Evolutionary conservation across 2,329 filamentous ascomycete genomes (phyloP), one percentile per base, ranked within the genome.

Genomic region (Talaromyces sp.): DNA sequence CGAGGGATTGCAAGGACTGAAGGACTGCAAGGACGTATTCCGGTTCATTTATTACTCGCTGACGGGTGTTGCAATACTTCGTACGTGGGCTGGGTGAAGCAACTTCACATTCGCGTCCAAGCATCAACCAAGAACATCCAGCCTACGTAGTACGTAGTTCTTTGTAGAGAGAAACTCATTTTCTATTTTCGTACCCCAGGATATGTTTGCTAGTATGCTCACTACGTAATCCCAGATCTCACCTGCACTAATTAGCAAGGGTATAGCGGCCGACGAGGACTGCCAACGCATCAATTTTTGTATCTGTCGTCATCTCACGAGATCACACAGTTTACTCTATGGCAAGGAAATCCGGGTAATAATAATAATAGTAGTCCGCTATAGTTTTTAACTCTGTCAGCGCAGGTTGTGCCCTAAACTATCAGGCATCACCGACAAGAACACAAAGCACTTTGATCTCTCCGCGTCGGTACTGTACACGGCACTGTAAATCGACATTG

Each of bases 201-300:
- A 19, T 46, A 46, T 21, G 10, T 9, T 46, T 11, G 43, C 8
- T 46, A 12, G 21, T 46, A 19, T 21, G 19, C 11, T 46, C 10
- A 3, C 43, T 46, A 46, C 11, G 43, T 46, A 24, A 46, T 21
- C n/a, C 43, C 12, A 19, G 12, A 46, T 46, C 21, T 46, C 17
- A 46, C 9, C n/a, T 21, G 43, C 43, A 46, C 48, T 52, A 52
- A 46, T 26, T 52, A 52, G 48, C 26, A 52, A 12, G 48, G 48
- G 12, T 9, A 21, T 29, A 9, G 19, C 14, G 48, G 26, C 12
- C 48, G 48, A 29, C 21, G 27, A 54, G 41, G 57, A 51, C 17
- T 57, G 59, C 59, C 59, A 61, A 38, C 59, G 59, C 59, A 61
- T 61, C 51, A 8, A 8, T 19, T n/a, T 31, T 53, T 2, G 17